These are phyloP conservation scores for Cercospora citrullina DNA, from an alignment of 2,329 filamentous ascomycete genomes.

Conservation along the genomic window DNA sequence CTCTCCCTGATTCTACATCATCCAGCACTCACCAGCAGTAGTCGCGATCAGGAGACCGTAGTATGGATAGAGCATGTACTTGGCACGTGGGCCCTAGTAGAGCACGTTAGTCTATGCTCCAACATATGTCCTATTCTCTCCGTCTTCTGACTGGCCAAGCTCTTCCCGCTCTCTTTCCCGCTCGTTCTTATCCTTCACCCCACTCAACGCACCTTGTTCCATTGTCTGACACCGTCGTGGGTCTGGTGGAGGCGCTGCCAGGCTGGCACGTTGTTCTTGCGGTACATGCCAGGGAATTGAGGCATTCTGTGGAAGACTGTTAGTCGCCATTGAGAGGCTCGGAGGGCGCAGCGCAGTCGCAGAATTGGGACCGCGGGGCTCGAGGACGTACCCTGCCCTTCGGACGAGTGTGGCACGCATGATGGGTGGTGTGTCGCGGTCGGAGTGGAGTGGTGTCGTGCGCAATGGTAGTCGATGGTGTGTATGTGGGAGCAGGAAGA, in stretches of 20 bases:
- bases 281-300: slow-evolving; percentile 56
- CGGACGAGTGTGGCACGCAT: slow-evolving; percentile 21
- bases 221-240: slow-evolving; percentile 70
- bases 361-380: not conserved
- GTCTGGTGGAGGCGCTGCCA: slow-evolving; percentile 75
- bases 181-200: not conserved
- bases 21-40: slow-evolving; percentile 55
- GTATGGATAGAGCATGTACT: slow-evolving; percentile 67
- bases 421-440: slow-evolving; percentile 10
- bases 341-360: slow-evolving; percentile 9
- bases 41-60: slow-evolving; percentile 50
- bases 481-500: not conserved
- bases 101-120: slow-evolving; percentile 21
- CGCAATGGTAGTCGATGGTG: not conserved
- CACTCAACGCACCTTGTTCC: slow-evolving; percentile 68
- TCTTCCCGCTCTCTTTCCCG: not conserved
- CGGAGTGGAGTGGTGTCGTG: slow-evolving; percentile 1
- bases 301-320: slow-evolving; percentile 18
- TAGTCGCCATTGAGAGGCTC: slow-evolving; percentile 3
- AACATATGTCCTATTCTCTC: not conserved
- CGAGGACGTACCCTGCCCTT: slow-evolving; percentile 14
- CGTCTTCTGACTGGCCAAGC: not conserved
- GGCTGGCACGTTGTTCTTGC: slow-evolving; percentile 73
- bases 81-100: slow-evolving; percentile 63
- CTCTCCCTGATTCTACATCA: not conserved